phyloP scores from a whole-genome alignment of 805 yeast genomes.

The Wickerhamiella lipophila region DNA sequence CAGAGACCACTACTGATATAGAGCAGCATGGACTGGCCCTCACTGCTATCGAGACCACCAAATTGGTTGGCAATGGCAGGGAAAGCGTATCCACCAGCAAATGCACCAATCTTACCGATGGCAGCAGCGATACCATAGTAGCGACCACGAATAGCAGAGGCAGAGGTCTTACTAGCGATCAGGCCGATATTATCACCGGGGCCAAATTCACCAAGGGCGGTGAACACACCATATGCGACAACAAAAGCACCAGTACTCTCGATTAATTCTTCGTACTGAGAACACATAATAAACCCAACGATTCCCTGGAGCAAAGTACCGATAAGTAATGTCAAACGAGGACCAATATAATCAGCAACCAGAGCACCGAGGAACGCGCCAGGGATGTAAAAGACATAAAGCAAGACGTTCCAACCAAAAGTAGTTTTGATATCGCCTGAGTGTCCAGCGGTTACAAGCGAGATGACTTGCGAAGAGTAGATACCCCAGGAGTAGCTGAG shows the following conservation, averaged over 20 bases:
- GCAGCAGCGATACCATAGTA: constrained; percentile 90
- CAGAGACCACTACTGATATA: constrained; percentile 72
- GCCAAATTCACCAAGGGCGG: constrained; percentile 83
- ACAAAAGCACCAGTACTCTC: constrained; percentile 63
- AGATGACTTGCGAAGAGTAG: constrained; percentile 62
- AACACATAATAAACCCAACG: constrained; percentile 77
- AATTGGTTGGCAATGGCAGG: constrained; percentile 59
- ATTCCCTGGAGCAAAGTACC: constrained; percentile 67
- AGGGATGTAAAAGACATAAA: constrained; percentile 78
- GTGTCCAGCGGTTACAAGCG: constrained; percentile 34
- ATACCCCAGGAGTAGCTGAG: constrained; percentile 78
- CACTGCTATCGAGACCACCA: constrained; percentile 31
- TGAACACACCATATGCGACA: constrained; percentile 78
- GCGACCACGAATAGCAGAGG: constrained; percentile 82
- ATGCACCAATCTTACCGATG: constrained; percentile 83
- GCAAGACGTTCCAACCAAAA: constrained; percentile 87
- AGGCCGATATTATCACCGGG: constrained; percentile 89
- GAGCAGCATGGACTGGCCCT: constrained; percentile 64
- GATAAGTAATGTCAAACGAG: constrained; percentile 56
- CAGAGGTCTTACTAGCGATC: constrained; percentile 72
- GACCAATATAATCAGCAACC: constrained; percentile 80
- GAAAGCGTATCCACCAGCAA: constrained; percentile 79
- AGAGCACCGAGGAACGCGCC: constrained; percentile 84
- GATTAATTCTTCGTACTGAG: constrained; percentile 42
- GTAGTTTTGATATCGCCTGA: constrained; percentile 48